Evolutionary conservation across 1,284 basidiomycete species (phyloP).

Genomic region (Ceratobasidium sp.): DNA sequence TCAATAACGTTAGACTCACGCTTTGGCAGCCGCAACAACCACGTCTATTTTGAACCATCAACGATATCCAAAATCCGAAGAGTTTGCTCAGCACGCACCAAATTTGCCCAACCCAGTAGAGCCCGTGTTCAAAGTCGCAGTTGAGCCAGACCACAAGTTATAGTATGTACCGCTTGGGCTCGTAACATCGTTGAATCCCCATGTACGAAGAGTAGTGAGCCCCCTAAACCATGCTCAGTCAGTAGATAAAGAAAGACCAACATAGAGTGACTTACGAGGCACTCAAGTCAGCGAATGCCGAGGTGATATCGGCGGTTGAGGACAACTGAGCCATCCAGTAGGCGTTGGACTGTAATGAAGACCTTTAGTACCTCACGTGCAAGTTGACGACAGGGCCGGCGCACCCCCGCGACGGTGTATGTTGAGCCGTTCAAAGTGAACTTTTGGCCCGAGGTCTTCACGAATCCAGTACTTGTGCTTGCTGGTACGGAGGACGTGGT

Average conservation of each 20-base stretch:
- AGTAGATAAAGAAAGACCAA: not conserved
- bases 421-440: slow-evolving; percentile 67
- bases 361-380: slow-evolving; percentile 61
- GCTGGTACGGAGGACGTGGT: slow-evolving; percentile 54
- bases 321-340: slow-evolving; percentile 39
- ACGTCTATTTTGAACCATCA: slow-evolving; percentile 5
- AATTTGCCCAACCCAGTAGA: slow-evolving; percentile 68
- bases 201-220: slow-evolving; percentile 70
- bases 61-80: too few relatives aligned
- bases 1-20: slow-evolving; percentile 3
- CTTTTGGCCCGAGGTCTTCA: slow-evolving; percentile 61
- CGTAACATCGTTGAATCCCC: slow-evolving; percentile 78
- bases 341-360: slow-evolving; percentile 50
- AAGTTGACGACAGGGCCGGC: slow-evolving; percentile 50
- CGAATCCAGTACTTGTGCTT: slow-evolving; percentile 60
- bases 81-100: slow-evolving; percentile 58
- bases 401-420: slow-evolving; percentile 66
- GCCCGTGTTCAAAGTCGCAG: slow-evolving; percentile 68
- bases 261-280: slow-evolving; percentile 52
- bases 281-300: slow-evolving; percentile 68
- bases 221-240: slow-evolving; percentile 54
- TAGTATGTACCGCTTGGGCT: slow-evolving; percentile 66
- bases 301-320: slow-evolving; percentile 62
- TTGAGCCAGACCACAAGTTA: slow-evolving; percentile 69
- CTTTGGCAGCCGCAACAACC: slow-evolving; percentile 40